Conservation (phyloP, 495 filamentous ascomycete genomes). For the Penicillium tannophilum region DNA sequence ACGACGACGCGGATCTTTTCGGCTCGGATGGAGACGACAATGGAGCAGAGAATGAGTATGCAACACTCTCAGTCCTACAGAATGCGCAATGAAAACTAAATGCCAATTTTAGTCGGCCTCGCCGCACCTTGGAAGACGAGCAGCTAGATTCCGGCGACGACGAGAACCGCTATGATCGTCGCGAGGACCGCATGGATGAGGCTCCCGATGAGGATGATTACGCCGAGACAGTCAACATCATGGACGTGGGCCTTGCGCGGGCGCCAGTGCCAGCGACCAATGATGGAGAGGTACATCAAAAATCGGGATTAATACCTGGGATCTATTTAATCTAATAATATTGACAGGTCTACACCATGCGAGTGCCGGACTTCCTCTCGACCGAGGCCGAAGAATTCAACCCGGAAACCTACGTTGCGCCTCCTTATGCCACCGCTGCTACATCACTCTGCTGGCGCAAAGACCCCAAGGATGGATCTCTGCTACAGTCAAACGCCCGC, state of each 20-base stretch:
- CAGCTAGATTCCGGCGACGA: slow-evolving; percentile 84
- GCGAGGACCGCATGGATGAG: slow-evolving; percentile 50
- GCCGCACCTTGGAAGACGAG: slow-evolving; percentile 66
- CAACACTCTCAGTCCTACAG: slow-evolving; percentile 22
- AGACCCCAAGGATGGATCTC: slow-evolving; percentile 58
- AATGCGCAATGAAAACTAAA: slow-evolving; percentile 29
- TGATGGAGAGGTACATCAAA: slow-evolving; percentile 58
- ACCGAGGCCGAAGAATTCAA: slow-evolving; percentile 75
- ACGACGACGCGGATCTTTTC: slow-evolving; percentile 66
- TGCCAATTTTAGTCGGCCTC: slow-evolving; percentile 40
- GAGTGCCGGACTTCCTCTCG: slow-evolving; percentile 77
- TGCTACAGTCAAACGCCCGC: slow-evolving; percentile 74
- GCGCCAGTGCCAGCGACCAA: slow-evolving; percentile 72
- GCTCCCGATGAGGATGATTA: slow-evolving; percentile 46
- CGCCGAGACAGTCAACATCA: slow-evolving; percentile 56
- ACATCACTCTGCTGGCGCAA: slow-evolving; percentile 72
- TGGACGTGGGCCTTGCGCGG: slow-evolving; percentile 60
- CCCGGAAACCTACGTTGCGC: slow-evolving; percentile 68
- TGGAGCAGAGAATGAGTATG: slow-evolving; percentile 44
- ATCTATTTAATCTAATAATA: not conserved
- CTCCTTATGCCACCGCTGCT: slow-evolving; percentile 65
- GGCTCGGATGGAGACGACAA: slow-evolving; percentile 54
- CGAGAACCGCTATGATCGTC: slow-evolving; percentile 56
- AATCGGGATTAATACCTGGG: not conserved
- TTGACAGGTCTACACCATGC: slow-evolving; percentile 72